phyloP scores from a whole-genome alignment of 305 asterid genomes.

The Fraxinus paxiana region DNA sequence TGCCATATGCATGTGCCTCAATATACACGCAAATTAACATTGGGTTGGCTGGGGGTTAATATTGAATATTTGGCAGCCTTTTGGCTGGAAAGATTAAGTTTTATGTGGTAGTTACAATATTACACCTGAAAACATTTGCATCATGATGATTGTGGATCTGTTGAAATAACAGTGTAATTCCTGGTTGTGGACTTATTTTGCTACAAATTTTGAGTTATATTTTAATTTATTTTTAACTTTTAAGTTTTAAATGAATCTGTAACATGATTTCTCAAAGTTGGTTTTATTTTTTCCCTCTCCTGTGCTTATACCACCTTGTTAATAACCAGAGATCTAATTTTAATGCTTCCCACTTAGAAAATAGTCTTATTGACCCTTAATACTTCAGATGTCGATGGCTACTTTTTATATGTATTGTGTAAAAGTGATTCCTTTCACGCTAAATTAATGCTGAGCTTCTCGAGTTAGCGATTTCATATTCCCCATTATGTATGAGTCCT shows the following conservation, averaged over 20 bases:
- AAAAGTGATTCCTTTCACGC: neutral
- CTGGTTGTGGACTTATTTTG: neutral
- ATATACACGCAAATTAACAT: neutral
- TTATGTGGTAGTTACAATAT: neutral
- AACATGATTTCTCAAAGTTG: neutral
- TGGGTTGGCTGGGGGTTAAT: neutral
- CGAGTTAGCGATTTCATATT: constrained; percentile 2
- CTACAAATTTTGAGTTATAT: neutral
- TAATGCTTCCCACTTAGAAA: constrained; percentile 1
- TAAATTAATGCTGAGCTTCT: constrained; percentile 5
- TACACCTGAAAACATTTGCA: neutral
- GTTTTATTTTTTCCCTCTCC: constrained; percentile 4
- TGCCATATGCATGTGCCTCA: neutral
- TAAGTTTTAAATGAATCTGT: neutral
- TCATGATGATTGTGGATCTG: neutral
- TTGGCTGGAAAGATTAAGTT: neutral
- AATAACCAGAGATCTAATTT: constrained; percentile 5
- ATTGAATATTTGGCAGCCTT: neutral
- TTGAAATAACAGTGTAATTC: neutral
- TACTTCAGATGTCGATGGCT: neutral
- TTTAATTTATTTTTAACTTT: neutral
- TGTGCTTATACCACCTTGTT: neutral
- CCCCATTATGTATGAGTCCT: neutral
- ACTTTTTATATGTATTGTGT: neutral
- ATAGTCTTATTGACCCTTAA: neutral